Evolutionary conservation across 345 rosid species (phyloP).

Genomic region (Leavenworthia alabamica): DNA sequence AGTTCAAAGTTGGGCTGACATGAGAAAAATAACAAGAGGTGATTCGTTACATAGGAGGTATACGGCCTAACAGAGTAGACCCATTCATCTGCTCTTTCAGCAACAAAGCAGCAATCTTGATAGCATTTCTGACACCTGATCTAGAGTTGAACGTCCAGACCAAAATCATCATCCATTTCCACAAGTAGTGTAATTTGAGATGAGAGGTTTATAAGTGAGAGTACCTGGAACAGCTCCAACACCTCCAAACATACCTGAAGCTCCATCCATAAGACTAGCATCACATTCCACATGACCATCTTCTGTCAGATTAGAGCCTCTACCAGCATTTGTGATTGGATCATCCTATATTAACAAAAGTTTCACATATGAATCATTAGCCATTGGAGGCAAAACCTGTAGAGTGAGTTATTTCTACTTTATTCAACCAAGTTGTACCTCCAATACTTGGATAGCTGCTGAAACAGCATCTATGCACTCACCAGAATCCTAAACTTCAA

Average conservation of each 20-base stretch:
- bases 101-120: conserved; percentile 72
- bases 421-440: conserved; percentile 45
- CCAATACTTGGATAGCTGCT: conserved; percentile 85
- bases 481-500: conserved; percentile 51
- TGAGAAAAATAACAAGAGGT: conserved; percentile 6
- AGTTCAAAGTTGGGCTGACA: neutral
- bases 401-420: neutral
- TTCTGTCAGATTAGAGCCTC: conserved; percentile 93
- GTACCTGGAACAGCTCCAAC: conserved; percentile 95
- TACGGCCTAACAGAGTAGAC: conserved; percentile 67
- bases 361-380: neutral
- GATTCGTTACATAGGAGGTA: conserved; percentile 76
- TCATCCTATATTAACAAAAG: conserved; percentile 47
- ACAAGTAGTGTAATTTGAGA: neutral
- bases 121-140: conserved; percentile 88
- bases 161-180: conserved; percentile 13
- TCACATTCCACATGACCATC: conserved; percentile 92
- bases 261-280: conserved; percentile 90
- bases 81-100: conserved; percentile 71
- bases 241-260: conserved; percentile 82
- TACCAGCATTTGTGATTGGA: conserved; percentile 83
- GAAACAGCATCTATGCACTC: conserved; percentile 69
- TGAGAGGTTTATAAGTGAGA: too few species aligned
- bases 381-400: neutral
- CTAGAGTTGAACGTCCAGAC: conserved; percentile 33